phyloP scores from a whole-genome alignment of 2,329 filamentous ascomycete genomes.

The Phoma sp. region DNA sequence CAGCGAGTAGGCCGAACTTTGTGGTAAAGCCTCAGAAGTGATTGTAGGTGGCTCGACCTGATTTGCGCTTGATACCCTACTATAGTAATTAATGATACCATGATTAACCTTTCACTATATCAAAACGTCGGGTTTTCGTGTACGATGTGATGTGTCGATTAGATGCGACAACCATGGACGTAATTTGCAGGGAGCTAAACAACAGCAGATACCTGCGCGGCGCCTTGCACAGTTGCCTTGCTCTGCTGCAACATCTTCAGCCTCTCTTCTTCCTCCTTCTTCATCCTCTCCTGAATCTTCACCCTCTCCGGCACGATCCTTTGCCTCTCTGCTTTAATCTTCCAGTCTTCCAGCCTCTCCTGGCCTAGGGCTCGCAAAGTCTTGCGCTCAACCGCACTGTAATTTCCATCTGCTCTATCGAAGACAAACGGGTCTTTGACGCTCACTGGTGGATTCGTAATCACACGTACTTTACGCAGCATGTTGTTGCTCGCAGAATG shows the following conservation, averaged over 20 bases:
- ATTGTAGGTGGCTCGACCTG: neutral
- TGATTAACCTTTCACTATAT: no score
- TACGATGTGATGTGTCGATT: no score
- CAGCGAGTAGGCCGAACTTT: slow-evolving; percentile 21
- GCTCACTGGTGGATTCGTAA: slow-evolving; percentile 64
- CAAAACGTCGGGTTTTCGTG: no score
- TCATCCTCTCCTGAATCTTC: slow-evolving; percentile 60
- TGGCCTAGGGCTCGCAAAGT: slow-evolving; percentile 60
- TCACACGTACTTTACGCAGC: slow-evolving; percentile 57
- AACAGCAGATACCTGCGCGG: slow-evolving; percentile 21
- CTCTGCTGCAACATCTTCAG: slow-evolving; percentile 45
- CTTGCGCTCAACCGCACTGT: slow-evolving; percentile 64
- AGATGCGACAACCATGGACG: neutral
- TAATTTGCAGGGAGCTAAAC: slow-evolving; percentile 10
- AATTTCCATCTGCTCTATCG: slow-evolving; percentile 58
- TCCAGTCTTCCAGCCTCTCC: slow-evolving; percentile 61
- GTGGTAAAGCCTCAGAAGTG: neutral
- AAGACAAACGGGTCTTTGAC: slow-evolving; percentile 62
- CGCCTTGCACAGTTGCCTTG: slow-evolving; percentile 16
- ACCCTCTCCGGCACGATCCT: slow-evolving; percentile 59
- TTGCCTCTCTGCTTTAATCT: slow-evolving; percentile 60
- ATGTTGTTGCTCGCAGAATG: slow-evolving; percentile 63
- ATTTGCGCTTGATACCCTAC: slow-evolving; percentile 4
- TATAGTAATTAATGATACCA: neutral
- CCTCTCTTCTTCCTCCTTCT: slow-evolving; percentile 56